phyloP scores from a whole-genome alignment of 2,329 filamentous ascomycete species.

The Botrytis medusae region DNA sequence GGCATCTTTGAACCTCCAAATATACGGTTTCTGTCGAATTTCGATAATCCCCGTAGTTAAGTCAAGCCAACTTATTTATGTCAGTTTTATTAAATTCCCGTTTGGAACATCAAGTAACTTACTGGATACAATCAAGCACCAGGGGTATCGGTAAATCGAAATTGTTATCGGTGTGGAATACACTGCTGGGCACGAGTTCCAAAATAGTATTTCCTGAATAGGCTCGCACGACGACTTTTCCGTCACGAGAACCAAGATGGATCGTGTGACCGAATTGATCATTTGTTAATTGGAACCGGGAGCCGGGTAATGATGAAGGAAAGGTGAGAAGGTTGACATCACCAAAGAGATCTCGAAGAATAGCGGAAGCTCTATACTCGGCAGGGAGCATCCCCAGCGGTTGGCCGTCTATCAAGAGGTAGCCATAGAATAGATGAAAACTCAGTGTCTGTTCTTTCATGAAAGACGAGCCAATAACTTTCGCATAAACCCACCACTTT shows the following conservation, averaged over 20 bases:
- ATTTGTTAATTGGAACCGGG: constrained; percentile 49
- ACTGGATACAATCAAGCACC: constrained; percentile 51
- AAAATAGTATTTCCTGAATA: constrained; percentile 32
- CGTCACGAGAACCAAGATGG: constrained; percentile 53
- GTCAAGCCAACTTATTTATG: constrained; percentile 51
- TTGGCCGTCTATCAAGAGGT: constrained; percentile 50
- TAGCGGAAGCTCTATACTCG: constrained; percentile 46
- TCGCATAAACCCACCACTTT: constrained; percentile 41
- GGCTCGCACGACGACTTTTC: constrained; percentile 47
- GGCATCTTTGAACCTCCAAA: constrained; percentile 42
- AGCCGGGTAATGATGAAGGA: constrained; percentile 52
- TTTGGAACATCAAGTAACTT: neutral
- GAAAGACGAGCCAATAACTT: constrained; percentile 35
- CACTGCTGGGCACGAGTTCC: constrained; percentile 41
- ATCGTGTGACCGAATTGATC: constrained; percentile 45
- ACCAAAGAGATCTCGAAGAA: constrained; percentile 54
- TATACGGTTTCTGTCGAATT: constrained; percentile 48
- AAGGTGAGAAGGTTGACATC: constrained; percentile 51
- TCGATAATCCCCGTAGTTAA: constrained; percentile 49
- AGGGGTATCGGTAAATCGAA: constrained; percentile 54
- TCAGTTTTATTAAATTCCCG: neutral
- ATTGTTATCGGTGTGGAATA: constrained; percentile 34
- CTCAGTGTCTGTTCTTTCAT: constrained; percentile 40
- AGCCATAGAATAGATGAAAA: constrained; percentile 49
- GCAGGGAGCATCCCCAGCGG: constrained; percentile 54